A percentile compares a stretch with the other conserved stretches of the same genome.
These are phyloP conservation scores for Hamamelis virginiana DNA, from an alignment of 164 flowering plant genomes.

Conservation along the genomic window DNA sequence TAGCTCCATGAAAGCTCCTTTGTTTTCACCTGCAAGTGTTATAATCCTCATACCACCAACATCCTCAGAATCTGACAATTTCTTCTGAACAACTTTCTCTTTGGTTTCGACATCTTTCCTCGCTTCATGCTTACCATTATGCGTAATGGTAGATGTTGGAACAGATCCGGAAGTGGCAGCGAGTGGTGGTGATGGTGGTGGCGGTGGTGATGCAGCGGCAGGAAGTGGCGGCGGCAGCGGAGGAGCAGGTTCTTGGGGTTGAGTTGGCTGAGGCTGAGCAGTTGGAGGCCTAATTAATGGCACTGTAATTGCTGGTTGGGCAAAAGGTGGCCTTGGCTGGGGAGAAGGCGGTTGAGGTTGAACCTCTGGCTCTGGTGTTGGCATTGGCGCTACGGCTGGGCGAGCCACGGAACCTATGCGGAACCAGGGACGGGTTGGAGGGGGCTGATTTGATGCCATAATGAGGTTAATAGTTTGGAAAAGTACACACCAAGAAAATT, in stretches of 20 bases:
- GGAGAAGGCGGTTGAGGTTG: conserved; percentile 12
- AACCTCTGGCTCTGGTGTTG: conserved; percentile 4
- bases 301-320: conserved; percentile 21
- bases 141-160: background rate
- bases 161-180: background rate
- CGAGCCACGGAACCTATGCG: conserved; percentile 24
- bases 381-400: conserved; percentile 17
- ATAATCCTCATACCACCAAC: too few relatives aligned
- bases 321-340: conserved; percentile 17
- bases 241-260: conserved; percentile 7
- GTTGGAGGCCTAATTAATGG: conserved; percentile 10
- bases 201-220: background rate
- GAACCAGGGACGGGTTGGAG: conserved; percentile 34
- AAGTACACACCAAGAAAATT: too few relatives aligned
- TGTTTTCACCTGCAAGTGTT: too few relatives aligned
- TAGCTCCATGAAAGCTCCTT: too few relatives aligned
- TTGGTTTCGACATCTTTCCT: too few relatives aligned
- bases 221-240: background rate
- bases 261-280: conserved; percentile 12
- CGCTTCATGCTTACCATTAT: conserved; percentile 1
- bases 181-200: conserved; percentile 2
- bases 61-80: too few relatives aligned
- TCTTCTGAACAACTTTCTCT: too few relatives aligned
- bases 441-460: conserved; percentile 17
- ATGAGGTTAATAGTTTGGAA: too few relatives aligned